phyloP scores from a whole-genome alignment of 441 rosid species.

The Arabidopsis hybrid region DNA sequence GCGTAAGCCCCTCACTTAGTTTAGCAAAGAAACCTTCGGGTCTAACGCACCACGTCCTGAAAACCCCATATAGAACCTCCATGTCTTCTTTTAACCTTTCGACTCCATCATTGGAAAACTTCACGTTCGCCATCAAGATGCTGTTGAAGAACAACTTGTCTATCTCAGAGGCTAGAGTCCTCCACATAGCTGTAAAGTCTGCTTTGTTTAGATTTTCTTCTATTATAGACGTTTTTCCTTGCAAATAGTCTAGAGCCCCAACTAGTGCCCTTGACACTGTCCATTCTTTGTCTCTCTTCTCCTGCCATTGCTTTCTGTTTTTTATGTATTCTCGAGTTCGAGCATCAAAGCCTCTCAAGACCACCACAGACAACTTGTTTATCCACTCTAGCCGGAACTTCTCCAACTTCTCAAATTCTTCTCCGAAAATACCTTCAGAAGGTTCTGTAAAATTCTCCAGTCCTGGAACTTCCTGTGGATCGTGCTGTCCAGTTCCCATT shows the following conservation, averaged over 20 bases:
- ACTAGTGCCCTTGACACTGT: slow-evolving; percentile 68
- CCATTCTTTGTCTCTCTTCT: slow-evolving; percentile 72
- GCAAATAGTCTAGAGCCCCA: slow-evolving; percentile 76
- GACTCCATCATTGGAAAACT: slow-evolving; percentile 67
- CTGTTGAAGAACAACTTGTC: slow-evolving; percentile 67
- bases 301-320: slow-evolving; percentile 87
- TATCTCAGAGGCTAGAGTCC: slow-evolving; percentile 75
- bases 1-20: slow-evolving; percentile 62
- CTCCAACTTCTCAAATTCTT: slow-evolving; percentile 65
- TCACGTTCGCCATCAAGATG: slow-evolving; percentile 64
- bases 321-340: slow-evolving; percentile 76
- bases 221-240: slow-evolving; percentile 65
- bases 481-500: slow-evolving; percentile 57
- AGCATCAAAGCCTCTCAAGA: slow-evolving; percentile 86
- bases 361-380: slow-evolving; percentile 72
- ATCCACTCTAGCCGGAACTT: slow-evolving; percentile 80
- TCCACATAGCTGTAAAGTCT: slow-evolving; percentile 78
- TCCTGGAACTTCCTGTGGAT: slow-evolving; percentile 47
- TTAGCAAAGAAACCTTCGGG: slow-evolving; percentile 85
- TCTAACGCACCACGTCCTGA: slow-evolving; percentile 83
- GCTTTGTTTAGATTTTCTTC: slow-evolving; percentile 63
- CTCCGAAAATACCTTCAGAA: slow-evolving; percentile 59
- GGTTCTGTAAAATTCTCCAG: slow-evolving; percentile 42
- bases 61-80: slow-evolving; percentile 74
- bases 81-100: slow-evolving; percentile 67